Evolutionary conservation across 805 yeast genomes (phyloP), one percentile per base, ranked within the genome.

Genomic region (Candida verbasci): DNA sequence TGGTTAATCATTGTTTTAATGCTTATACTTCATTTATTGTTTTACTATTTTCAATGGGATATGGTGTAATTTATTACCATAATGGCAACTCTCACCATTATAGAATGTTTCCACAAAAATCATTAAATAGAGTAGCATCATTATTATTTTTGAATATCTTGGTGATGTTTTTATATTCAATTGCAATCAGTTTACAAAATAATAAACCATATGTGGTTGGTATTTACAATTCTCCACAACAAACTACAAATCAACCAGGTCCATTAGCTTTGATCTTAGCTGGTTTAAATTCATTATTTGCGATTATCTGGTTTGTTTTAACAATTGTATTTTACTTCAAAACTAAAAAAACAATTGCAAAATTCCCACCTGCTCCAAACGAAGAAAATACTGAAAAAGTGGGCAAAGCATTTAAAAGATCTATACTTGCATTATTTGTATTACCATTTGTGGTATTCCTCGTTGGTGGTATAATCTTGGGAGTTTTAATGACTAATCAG

Each of bases 21-120:
- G 17, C 38, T 9, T 26, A 39, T 6, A 9, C 39, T n/a, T 34
- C 42, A 9, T 50, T 40, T 30, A 37, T 49, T 30, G 29, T 49
- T 11, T 48, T 59, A 24, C 30, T 57, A 23, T 56, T 61, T 34
- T 42, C 60, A 22, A 59, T 60, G 65, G 67, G 67, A 1, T 59
- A 55, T 34, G 67, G 67, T 3, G 62, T 59, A 4, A 39, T 58
- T 17, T 60, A 55, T 39, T 54, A 50, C 39, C 55, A 51, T 25
- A 41, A 39, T 24, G 50, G 49, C 2, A 47, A 41, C 8, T 45
- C 60, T 10, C 43, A 40, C 27, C 47, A 53, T 21, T 58, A 43
- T 36, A 40, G 63, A 24, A 44, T 45, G 29, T 29, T 60, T 6
- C 62, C 64, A 1, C 14, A 38, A 16, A 14, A 37, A 29, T 24